Evolutionary conservation across 257 asterid species (phyloP), one percentile per base, ranked within the genome.

Genomic region (Salvia hispanica): DNA sequence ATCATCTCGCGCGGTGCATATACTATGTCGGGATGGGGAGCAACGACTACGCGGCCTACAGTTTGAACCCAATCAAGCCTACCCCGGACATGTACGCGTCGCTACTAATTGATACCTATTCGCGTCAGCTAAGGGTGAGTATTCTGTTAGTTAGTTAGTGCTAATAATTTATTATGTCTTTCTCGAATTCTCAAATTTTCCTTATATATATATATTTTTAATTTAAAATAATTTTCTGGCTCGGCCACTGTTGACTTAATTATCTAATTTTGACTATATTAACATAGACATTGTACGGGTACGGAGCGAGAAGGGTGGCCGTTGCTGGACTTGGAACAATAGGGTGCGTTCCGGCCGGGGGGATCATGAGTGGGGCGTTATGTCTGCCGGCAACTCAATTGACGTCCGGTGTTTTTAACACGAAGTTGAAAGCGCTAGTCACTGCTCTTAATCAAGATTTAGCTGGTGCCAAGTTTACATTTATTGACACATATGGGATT

Each of bases 1-100:
- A 51, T 0, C 61, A 50, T 50, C 55, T 70, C 0, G 6, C 46
- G 4, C 68, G 60, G 37, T 70, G 75, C 52, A 25, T 70, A 6
- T 70, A 70, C 46, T 7, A 31, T 0, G 69, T 70, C 2, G 69
- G 75, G 61, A 70, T 70, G 75, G 75, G 75, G 1, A 70, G 62
- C 18, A 70, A 70, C 47, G 75, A 70, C 39, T 70, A 60, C 46
- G 66, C 66, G 1, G 18, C n/a, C n/a, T 69, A 44, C 9, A 14
- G 59, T 12, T 1, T 42, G 25, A 3, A 4, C 10, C 15, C 33
- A 0, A 0, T 4, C 7, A 15, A 6, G 1, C 48, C 34, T 3
- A 44, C 7, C 6, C 76, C 76, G 0, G 60, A 72, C 1, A 60
- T 14, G 21, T 72, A 44, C 9, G 76, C 76, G 3, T 16, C 31